Evolutionary conservation across 495 filamentous ascomycete species (phyloP).

Genomic region (Talaromyces ruber): DNA sequence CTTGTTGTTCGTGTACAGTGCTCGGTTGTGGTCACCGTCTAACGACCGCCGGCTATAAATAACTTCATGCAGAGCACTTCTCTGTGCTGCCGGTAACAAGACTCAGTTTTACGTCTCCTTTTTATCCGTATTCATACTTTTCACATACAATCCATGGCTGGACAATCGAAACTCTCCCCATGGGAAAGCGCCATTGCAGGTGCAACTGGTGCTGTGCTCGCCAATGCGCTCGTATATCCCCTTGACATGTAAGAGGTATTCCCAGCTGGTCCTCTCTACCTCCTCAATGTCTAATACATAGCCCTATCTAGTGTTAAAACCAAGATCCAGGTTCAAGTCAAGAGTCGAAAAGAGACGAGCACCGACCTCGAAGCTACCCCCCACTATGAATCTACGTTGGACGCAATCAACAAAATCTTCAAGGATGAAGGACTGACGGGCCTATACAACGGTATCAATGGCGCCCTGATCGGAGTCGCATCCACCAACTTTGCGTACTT

Average conservation of each 20-base stretch:
- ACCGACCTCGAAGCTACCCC: conserved; percentile 32
- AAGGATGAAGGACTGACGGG: conserved; percentile 73
- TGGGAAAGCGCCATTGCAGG: conserved; percentile 93
- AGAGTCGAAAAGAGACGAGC: conserved; percentile 40
- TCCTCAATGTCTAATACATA: background rate
- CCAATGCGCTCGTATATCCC: conserved; percentile 94
- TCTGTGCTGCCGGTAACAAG: background rate
- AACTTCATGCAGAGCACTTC: background rate
- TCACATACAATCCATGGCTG: conserved; percentile 49
- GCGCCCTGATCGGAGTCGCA: conserved; percentile 81
- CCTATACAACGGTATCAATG: conserved; percentile 82
- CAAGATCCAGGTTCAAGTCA: conserved; percentile 92
- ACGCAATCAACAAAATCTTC: conserved; percentile 81
- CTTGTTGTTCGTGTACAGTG: background rate
- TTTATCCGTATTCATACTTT: background rate
- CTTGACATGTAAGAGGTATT: conserved; percentile 73
- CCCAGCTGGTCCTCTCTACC: background rate
- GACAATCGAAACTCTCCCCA: conserved; percentile 83
- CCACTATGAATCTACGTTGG: conserved; percentile 78
- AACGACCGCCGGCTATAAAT: background rate
- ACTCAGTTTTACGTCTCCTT: background rate
- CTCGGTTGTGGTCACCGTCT: background rate
- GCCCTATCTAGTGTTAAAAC: conserved; percentile 74
- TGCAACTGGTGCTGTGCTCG: conserved; percentile 85
- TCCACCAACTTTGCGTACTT: conserved; percentile 99